Conservation (phyloP, 257 asterid genomes). For the Penstemon eatonii region DNA sequence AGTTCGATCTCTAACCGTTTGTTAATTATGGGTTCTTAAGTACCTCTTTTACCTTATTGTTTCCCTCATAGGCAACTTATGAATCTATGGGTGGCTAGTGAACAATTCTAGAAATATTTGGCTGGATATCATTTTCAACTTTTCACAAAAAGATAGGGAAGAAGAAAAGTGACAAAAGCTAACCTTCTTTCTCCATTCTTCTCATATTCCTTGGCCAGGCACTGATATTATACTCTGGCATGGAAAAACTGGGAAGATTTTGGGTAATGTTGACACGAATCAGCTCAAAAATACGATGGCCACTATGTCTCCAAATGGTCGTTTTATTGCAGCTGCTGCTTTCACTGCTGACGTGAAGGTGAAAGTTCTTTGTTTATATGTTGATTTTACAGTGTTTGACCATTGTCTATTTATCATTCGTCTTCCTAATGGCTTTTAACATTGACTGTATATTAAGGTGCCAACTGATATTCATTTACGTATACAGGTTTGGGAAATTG, state of each 20-base stretch:
- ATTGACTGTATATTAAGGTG: not conserved
- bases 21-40: conserved; percentile 13
- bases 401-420: not conserved
- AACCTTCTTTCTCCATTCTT: conserved; percentile 14
- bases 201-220: conserved; percentile 48
- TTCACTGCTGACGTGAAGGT: conserved; percentile 99
- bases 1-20: not conserved
- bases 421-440: not conserved
- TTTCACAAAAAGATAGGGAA: not conserved
- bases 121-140: conserved; percentile 12
- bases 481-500: conserved; percentile 89
- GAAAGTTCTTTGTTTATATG: conserved; percentile 16
- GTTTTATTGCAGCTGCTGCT: conserved; percentile 99
- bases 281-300: conserved; percentile 98
- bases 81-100: not conserved
- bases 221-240: conserved; percentile 91
- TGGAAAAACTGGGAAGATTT: conserved; percentile 78
- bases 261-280: conserved; percentile 90
- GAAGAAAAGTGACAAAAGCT: conserved; percentile 7
- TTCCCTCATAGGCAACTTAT: not conserved
- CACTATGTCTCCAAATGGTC: conserved; percentile 89
- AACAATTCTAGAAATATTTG: not conserved
- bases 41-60: conserved; percentile 12
- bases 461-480: conserved; percentile 13
- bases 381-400: not conserved